Percentiles rank a stretch among this genome's conserved stretches.
Conservation (phyloP, 179 eudicot genomes). For the Beta lomatogona region DNA sequence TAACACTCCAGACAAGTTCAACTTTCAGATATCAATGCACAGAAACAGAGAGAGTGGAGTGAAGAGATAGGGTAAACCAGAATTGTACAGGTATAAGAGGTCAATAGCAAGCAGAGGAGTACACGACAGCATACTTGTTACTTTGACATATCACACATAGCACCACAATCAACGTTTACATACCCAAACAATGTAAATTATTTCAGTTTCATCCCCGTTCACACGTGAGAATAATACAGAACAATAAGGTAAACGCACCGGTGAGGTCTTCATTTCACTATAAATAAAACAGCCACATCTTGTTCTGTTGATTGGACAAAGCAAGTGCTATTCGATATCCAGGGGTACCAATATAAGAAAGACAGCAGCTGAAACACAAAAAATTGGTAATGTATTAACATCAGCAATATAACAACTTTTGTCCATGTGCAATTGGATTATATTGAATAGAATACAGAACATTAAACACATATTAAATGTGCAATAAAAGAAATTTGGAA, state of each 20-base stretch:
- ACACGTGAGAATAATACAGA: not conserved
- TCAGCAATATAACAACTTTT: not conserved
- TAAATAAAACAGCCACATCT: constrained; percentile 36
- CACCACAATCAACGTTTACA: not conserved
- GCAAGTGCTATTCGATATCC: not conserved
- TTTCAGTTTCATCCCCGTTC: not conserved
- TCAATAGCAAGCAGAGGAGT: not conserved
- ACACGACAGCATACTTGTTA: not conserved
- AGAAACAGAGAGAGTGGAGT: too few species aligned
- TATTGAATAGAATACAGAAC: not conserved
- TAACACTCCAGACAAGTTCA: too few species aligned
- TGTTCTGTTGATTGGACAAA: constrained; percentile 24
- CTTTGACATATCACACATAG: not conserved
- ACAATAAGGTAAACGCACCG: constrained; percentile 33
- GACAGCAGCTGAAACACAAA: constrained; percentile 24
- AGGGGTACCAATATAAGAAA: constrained; percentile 13
- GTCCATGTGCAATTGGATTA: not conserved
- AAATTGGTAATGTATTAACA: not conserved
- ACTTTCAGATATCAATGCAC: too few species aligned
- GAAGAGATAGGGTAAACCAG: too few species aligned
- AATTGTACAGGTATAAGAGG: too few species aligned
- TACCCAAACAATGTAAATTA: not conserved
- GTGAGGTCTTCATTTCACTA: constrained; percentile 55
- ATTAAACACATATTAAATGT: not conserved
- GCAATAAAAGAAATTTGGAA: not conserved